These are phyloP conservation scores for Aspergillus novoparasiticus DNA, from an alignment of 2,329 filamentous ascomycete species.

Conservation along the genomic window DNA sequence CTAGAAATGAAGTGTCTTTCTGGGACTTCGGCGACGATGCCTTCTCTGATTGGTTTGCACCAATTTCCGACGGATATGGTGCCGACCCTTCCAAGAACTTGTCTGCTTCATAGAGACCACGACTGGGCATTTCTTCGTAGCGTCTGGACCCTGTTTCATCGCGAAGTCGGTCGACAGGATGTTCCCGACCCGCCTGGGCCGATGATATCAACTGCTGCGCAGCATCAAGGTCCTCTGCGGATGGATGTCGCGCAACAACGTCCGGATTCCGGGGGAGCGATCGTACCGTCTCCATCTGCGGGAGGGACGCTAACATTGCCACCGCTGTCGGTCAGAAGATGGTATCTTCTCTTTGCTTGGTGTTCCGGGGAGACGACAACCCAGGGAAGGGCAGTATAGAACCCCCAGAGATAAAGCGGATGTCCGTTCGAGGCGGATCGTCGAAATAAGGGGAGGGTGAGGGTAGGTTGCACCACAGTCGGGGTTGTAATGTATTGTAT, in stretches of 20 bases:
- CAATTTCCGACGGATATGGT: conserved; percentile 26
- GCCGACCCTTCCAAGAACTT: conserved; percentile 21
- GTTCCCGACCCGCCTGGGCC: conserved; percentile 46
- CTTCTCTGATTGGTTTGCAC: conserved; percentile 18
- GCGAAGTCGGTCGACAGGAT: conserved; percentile 30
- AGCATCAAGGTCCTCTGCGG: conserved; percentile 51
- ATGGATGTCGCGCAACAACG: conserved; percentile 45
- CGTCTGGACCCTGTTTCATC: conserved; percentile 22
- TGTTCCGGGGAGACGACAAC: conserved; percentile 1
- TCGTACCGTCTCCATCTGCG: conserved; percentile 40
- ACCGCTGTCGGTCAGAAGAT: conserved; percentile 13
- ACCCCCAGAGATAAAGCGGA: conserved; percentile 15
- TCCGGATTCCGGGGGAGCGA: conserved; percentile 34
- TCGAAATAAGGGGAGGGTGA: conserved; percentile 22
- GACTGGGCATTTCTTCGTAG: conserved; percentile 19
- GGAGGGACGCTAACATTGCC: conserved; percentile 41
- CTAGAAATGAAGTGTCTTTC: conserved; percentile 43
- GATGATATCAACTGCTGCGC: conserved; percentile 52
- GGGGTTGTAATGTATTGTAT: conserved; percentile 36
- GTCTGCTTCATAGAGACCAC: conserved; percentile 17
- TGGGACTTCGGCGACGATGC: conserved; percentile 39
- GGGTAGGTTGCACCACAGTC: conserved; percentile 34
- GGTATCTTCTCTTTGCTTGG: not conserved
- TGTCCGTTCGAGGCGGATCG: conserved; percentile 15
- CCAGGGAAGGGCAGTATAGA: conserved; percentile 13